Evolutionary conservation across 2,329 filamentous ascomycete genomes (phyloP).

Genomic region (Monosporascus sp.): DNA sequence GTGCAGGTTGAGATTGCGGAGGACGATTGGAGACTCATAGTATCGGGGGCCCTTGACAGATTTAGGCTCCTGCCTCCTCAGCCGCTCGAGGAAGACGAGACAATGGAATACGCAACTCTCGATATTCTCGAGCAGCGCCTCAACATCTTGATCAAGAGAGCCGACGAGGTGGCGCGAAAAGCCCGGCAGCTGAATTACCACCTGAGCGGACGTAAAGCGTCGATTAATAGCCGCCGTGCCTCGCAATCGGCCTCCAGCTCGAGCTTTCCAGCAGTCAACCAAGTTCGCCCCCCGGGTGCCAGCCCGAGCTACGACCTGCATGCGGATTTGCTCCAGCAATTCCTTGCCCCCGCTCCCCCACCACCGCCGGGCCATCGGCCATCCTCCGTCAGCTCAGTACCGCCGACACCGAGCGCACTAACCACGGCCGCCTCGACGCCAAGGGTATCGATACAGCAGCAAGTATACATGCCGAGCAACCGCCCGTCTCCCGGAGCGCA

Average conservation of each 20-base stretch:
- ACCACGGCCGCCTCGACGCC: constrained; percentile 23
- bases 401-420: constrained; percentile 25
- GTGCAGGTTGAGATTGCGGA: constrained; percentile 79
- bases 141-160: constrained; percentile 70
- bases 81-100: constrained; percentile 79
- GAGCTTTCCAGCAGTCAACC: constrained; percentile 31
- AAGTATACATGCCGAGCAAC: constrained; percentile 16
- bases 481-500: constrained; percentile 24
- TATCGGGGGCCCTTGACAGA: constrained; percentile 75
- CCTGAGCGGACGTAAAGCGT: constrained; percentile 66
- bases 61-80: constrained; percentile 67
- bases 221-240: constrained; percentile 62
- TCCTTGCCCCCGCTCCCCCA: constrained; percentile 27
- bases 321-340: constrained; percentile 52
- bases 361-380: constrained; percentile 21
- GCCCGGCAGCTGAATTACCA: constrained; percentile 76
- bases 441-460: constrained; percentile 23
- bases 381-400: constrained; percentile 23
- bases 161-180: constrained; percentile 61
- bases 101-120: constrained; percentile 75
- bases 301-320: constrained; percentile 42
- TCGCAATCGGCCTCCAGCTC: constrained; percentile 31
- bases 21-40: constrained; percentile 81
- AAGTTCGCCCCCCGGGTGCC: constrained; percentile 22
- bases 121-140: constrained; percentile 79